Percentiles rank a stretch among this genome's conserved stretches.
These are phyloP conservation scores for Cnidoscolus chayamansa DNA, from an alignment of 441 rosid species.

Conservation along the genomic window DNA sequence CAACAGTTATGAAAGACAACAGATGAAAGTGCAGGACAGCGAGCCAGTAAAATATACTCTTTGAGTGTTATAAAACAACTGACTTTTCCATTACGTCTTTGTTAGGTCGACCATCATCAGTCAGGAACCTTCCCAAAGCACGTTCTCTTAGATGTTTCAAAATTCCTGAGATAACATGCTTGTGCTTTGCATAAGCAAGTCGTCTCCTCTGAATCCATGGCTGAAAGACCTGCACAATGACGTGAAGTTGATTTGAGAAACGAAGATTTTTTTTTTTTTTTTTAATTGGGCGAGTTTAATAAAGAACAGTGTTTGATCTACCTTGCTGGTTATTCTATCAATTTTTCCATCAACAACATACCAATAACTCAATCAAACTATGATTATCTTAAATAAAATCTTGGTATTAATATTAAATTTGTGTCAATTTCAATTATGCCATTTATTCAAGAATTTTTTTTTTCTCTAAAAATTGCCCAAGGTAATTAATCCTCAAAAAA, in stretches of 20 bases:
- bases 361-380: no score
- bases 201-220: slow-evolving; percentile 72
- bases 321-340: no score
- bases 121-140: slow-evolving; percentile 64
- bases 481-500: not conserved
- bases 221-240: slow-evolving; percentile 59
- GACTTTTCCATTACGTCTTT: slow-evolving; percentile 43
- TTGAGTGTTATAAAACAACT: slow-evolving; percentile 22
- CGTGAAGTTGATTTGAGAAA: slow-evolving; percentile 4
- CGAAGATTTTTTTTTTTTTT: no score
- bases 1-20: slow-evolving; percentile 7
- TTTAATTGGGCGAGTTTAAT: no score
- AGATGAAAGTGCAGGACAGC: slow-evolving; percentile 11
- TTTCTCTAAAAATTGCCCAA: no score
- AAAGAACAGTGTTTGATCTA: no score
- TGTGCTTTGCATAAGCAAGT: slow-evolving; percentile 55
- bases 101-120: slow-evolving; percentile 60
- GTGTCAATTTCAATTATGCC: no score
- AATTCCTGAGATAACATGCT: slow-evolving; percentile 69
- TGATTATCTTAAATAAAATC: no score
- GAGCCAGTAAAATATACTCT: not conserved
- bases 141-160: slow-evolving; percentile 56
- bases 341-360: no score
- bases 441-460: no score
- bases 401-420: no score